phyloP scores from a whole-genome alignment of 2,329 filamentous ascomycete genomes.

The Paraconiothyrium sp. region DNA sequence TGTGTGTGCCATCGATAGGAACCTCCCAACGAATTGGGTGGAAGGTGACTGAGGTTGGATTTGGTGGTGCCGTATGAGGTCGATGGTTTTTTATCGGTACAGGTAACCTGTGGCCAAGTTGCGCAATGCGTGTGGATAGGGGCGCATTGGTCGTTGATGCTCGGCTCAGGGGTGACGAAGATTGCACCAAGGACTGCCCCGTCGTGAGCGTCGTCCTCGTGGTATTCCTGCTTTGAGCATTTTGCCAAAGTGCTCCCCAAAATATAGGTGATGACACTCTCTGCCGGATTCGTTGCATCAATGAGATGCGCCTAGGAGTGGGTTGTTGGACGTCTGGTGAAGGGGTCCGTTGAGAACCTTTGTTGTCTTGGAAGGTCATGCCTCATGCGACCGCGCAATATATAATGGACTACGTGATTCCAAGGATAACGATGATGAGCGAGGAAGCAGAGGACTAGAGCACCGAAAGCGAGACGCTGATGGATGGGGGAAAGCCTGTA shows the following conservation, averaged over 20 bases:
- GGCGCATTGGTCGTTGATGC: neutral
- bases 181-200: neutral
- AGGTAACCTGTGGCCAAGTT: neutral
- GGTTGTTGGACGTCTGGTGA: slow-evolving; percentile 8
- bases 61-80: slow-evolving; percentile 7
- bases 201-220: neutral
- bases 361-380: slow-evolving; percentile 15
- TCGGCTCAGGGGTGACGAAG: neutral
- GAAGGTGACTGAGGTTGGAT: neutral
- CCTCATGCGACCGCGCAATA: neutral
- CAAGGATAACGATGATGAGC: neutral
- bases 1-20: neutral
- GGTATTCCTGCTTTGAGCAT: slow-evolving; percentile 1
- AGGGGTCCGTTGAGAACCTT: neutral
- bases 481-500: neutral
- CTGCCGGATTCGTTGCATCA: slow-evolving; percentile 10
- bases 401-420: neutral
- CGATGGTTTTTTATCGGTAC: neutral
- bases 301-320: slow-evolving; percentile 6
- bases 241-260: slow-evolving; percentile 11
- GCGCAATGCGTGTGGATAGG: neutral
- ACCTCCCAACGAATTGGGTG: slow-evolving; percentile 6
- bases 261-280: slow-evolving; percentile 18
- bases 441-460: neutral
- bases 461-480: neutral